Base-by-base conservation (phyloP, 2,329 filamentous ascomycete species). In the Clarireedia hainanense region DNA sequence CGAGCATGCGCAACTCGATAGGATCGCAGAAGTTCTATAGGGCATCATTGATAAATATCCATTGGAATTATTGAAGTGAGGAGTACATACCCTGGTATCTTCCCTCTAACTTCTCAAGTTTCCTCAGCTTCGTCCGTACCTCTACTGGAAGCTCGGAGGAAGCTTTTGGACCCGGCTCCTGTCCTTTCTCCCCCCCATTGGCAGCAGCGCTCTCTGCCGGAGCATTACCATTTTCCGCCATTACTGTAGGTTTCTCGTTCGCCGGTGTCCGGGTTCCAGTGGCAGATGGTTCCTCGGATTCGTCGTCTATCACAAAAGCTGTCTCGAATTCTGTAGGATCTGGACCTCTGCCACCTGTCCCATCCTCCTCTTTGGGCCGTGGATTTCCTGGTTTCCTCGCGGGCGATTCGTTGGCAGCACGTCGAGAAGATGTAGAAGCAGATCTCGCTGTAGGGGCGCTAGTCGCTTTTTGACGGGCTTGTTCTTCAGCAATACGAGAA, bases 1-100 rank as follows among this genome's bases (percentile, higher is more conserved):
- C 91, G 85, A 56, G 88, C 83, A 74, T 99, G 92, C 17, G 94
- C 94, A 61, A 91, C 85, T 59, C 91, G 84, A 72, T 99, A 99
- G 7, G 92, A 96, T 56, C 90, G 86, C 50, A 97, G 77, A 0
- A 99, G 78, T 67, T 97, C 92, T 90, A 53, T 27, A 52, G 40
- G 9, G 36, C 20, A 23, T 47, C 12, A 40, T 68, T 53, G 67
- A 60, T 55, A 47, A 30, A 46, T 15, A 42, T 45, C 20, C 20
- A 40, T 34, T 26, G 14, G 27, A 17, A 43, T 15, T 20, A 27
- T 30, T 6, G 17, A 20, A n/a, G 20, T 26, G 9, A 24, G 36
- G 23, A 23, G 37, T 40, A 56, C 71, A 45, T 76, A 91, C 89
- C 89, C 68, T 89, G 84, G 71, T 97, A 97, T 57, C 88, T 89